Base-by-base conservation (phyloP, 2,329 filamentous ascomycete species). In the Fusarium sp. region DNA sequence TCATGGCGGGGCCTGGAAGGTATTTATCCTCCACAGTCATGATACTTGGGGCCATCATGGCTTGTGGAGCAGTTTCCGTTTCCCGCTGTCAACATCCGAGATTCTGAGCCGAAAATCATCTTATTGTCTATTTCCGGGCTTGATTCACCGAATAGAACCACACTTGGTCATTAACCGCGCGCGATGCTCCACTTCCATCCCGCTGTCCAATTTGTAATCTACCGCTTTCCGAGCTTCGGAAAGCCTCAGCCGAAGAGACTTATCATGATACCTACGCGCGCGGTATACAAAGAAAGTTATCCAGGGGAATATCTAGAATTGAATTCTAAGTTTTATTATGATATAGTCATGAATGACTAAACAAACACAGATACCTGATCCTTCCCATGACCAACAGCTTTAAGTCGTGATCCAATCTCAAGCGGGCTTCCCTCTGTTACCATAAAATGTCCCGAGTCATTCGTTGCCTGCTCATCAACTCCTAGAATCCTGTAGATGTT, bases 371-470 rank as follows among this genome's bases (percentile, higher is more conserved):
- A 63, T 18, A 62, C 41, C 30, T 72, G 63, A 58, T 58, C 64
- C 65, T 57, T 73, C 51, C 61, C 72, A 65, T 67, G 57, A 34
- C 52, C 52, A 51, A 74, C 69, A 53, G 67, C 70, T 37, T 70
- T 55, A 23, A 59, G 58, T 36, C 45, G 45, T 33, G 70, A 73
- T 6, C 84, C 85, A 73, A 90, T 86, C 70, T 88, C 83, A 64
- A 92, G 73, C 20, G 89, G 89, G 69, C 81, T 88, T 0, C 88
- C 88, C 74, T 91, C 89, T 53, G 83, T 88, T 8, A 91, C 81
- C 4, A 90, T 82, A 78, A 90, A 91, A 66, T 91, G 84, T 0
- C 80, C 69, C 44, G 62, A 71, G 3, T 66, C 64, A 53, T 73
- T 67, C 33, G 62, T 65, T 37, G 76, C 62, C 8, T 75, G 62